Percentiles rank a stretch among this genome's conserved stretches.
Evolutionary conservation across 2,329 filamentous ascomycete genomes (phyloP).

Genomic region (Elsinoe australis): DNA sequence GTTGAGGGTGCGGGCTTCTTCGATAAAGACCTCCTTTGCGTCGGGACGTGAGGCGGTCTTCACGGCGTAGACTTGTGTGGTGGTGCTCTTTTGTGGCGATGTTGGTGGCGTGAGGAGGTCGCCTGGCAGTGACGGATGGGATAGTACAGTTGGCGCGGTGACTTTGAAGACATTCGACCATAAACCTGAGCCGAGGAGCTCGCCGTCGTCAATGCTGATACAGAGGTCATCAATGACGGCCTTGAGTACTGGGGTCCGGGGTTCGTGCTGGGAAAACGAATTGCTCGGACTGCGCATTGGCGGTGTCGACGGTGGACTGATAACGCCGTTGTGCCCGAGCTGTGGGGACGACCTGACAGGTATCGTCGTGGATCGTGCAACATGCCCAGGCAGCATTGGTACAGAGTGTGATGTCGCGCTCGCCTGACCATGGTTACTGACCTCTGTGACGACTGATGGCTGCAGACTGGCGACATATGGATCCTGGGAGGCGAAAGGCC

Average conservation of each 20-base stretch:
- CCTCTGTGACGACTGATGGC: neutral
- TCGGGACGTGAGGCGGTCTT: constrained; percentile 29
- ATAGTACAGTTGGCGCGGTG: constrained; percentile 20
- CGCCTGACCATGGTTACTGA: too few relatives aligned
- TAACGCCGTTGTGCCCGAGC: constrained; percentile 8
- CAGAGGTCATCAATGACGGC: constrained; percentile 11
- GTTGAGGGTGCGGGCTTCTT: constrained; percentile 30
- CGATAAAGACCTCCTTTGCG: constrained; percentile 28
- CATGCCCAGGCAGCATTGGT: neutral
- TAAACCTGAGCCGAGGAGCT: constrained; percentile 29
- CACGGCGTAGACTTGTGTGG: constrained; percentile 27
- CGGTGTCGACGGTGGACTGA: constrained; percentile 16
- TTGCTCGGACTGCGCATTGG: constrained; percentile 7
- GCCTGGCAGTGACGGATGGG: neutral
- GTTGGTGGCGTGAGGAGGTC: constrained; percentile 20
- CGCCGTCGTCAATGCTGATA: constrained; percentile 27
- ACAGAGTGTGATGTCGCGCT: neutral
- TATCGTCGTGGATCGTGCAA: neutral
- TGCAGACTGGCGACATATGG: too few relatives aligned
- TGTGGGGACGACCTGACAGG: constrained; percentile 8
- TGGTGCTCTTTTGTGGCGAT: constrained; percentile 19
- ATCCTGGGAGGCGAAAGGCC: neutral
- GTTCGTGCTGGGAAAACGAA: constrained; percentile 11
- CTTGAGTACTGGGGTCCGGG: constrained; percentile 8
- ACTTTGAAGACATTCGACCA: constrained; percentile 33